Percentiles rank a stretch among this genome's conserved stretches.
phyloP scores from a whole-genome alignment of 345 rosid genomes.

The Lepidium africanum region DNA sequence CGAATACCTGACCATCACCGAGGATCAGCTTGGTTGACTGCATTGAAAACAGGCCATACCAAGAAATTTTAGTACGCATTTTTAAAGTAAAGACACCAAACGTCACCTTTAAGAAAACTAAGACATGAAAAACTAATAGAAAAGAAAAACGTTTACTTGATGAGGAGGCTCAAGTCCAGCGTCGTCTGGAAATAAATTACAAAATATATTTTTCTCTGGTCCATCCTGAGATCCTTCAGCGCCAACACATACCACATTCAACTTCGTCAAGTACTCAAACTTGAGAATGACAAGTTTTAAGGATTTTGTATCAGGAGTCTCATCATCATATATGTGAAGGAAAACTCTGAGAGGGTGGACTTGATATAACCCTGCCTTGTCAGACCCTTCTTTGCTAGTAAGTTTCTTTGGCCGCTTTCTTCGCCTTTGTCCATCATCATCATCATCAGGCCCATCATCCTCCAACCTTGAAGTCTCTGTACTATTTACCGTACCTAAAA shows the following conservation, averaged over 20 bases:
- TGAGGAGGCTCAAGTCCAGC: slow-evolving; percentile 83
- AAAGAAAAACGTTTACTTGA: slow-evolving; percentile 41
- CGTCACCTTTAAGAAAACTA: not conserved
- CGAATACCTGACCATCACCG: slow-evolving; percentile 50
- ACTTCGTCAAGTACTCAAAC: slow-evolving; percentile 78
- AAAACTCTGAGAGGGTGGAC: slow-evolving; percentile 68
- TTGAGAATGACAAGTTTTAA: slow-evolving; percentile 60
- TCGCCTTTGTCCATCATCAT: slow-evolving; percentile 89
- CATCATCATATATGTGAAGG: slow-evolving; percentile 67
- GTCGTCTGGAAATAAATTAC: slow-evolving; percentile 89
- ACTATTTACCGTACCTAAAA: slow-evolving; percentile 48
- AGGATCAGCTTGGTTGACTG: slow-evolving; percentile 79
- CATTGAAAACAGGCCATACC: slow-evolving; percentile 3
- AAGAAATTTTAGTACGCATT: slow-evolving; percentile 15
- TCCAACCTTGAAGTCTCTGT: slow-evolving; percentile 65
- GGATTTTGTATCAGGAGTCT: slow-evolving; percentile 52
- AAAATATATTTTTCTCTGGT: slow-evolving; percentile 60
- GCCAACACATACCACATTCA: slow-evolving; percentile 77
- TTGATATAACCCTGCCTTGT: slow-evolving; percentile 65
- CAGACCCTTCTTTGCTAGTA: slow-evolving; percentile 44
- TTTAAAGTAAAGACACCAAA: not conserved
- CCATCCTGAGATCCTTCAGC: slow-evolving; percentile 67
- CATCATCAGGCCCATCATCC: slow-evolving; percentile 83
- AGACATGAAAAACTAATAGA: not conserved
- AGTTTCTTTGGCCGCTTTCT: slow-evolving; percentile 78